Evolutionary conservation across 352 stramenopile species (phyloP), one percentile per base, ranked within the genome.

Genomic region (Phytophthora colocasiae): DNA sequence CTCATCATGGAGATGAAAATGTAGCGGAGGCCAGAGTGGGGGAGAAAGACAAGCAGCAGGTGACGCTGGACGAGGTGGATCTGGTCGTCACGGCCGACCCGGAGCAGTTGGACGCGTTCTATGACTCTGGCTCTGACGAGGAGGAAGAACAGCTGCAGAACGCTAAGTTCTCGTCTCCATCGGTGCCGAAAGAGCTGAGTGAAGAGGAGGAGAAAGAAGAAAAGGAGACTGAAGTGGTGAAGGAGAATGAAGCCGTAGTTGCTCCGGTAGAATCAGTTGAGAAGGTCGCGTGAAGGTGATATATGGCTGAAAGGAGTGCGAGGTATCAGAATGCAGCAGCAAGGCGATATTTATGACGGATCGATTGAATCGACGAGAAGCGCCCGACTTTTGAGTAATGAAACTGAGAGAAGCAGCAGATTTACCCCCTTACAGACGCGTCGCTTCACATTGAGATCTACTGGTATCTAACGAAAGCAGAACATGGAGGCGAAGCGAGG

Each of bases 11-110:
- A 46, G 65, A 71, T 1, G 65, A 61, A 9, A 63, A 53, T 12
- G 43, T 59, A 2, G 75, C 36, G 1, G 40, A 65, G 26, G 46
- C 64, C 10, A 49, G 27, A 8, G 34, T n/a, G 4, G 17, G 22
- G 17, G 45, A 68, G 7, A 34, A 41, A 2, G 55, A 58, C 6
- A 58, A 71, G 7, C 56, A 66, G 1, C 46, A 67, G 8, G 80
- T 89, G 68, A 87, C 80, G 27, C 71, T 94, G 36, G 86, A 94
- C 36, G 83, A 81, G 10, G 80, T 94, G 32, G 86, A 94, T 34
- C 62, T 94, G 22, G 69, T 94, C 6, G 82, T 94, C 31, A 77
- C 75, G 32, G 78, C 81, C 1, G 81, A 94, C 39, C 63, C 69
- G 3, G 73, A 79, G 0, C 81, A 91, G 38, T 41, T 94, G 22